A percentile compares a stretch with the other conserved stretches of the same genome.
Conservation (phyloP, 495 filamentous ascomycete genomes). For the Aspergillus ostianus region DNA sequence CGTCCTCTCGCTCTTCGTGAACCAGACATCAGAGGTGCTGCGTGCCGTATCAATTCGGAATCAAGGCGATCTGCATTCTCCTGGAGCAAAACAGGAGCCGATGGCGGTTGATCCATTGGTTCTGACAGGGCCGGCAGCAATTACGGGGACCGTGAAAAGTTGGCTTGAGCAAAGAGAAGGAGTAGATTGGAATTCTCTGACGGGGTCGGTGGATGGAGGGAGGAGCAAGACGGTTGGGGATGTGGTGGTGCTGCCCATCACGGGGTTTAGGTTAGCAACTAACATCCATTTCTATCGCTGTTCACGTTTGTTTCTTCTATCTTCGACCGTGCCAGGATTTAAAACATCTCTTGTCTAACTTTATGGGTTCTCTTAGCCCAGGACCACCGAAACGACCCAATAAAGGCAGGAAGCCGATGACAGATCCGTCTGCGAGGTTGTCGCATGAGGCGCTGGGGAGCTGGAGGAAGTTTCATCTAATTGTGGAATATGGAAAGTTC, state of each 20-base stretch:
- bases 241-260: constrained; percentile 21
- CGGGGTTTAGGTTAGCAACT: constrained; percentile 19
- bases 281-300: no score
- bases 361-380: constrained; percentile 3
- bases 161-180: constrained; percentile 7
- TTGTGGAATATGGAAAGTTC: constrained; percentile 20
- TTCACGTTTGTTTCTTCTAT: not conserved
- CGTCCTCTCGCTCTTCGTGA: constrained; percentile 9
- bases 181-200: constrained; percentile 19
- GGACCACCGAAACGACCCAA: constrained; percentile 10
- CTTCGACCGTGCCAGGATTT: not conserved
- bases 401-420: constrained; percentile 21
- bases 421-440: constrained; percentile 17
- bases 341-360: not conserved
- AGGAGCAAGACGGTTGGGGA: constrained; percentile 17
- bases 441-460: constrained; percentile 18
- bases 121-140: constrained; percentile 18
- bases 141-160: constrained; percentile 11
- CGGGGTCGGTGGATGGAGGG: constrained; percentile 16
- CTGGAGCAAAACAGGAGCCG: constrained; percentile 1
- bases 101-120: constrained; percentile 14
- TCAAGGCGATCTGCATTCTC: not conserved
- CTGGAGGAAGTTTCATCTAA: constrained; percentile 14
- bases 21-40: not conserved
- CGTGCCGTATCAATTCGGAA: constrained; percentile 4